Base-by-base conservation (phyloP, 805 yeast species). In the Cyberlindnera galapagoensis region DNA sequence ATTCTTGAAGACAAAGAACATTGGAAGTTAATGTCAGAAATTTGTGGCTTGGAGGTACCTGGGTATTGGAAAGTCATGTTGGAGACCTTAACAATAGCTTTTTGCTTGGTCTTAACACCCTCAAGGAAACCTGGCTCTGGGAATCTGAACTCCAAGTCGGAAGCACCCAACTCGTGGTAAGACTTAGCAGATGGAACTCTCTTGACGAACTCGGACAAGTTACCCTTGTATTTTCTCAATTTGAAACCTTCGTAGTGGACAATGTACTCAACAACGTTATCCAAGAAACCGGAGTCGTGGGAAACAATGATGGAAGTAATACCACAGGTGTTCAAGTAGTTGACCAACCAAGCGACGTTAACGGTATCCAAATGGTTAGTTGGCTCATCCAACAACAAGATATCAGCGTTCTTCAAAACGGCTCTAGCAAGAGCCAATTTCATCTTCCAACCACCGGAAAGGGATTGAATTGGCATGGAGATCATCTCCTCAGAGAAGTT, bases 381-480 rank as follows among this genome's bases (percentile, higher is more conserved):
- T 73, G 98, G 98, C 79, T 90, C 98, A 76, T 90, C 98, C 67
- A 90, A 81, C 69, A 90, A 76, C 68, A 90, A 76, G 63, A 90
- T 92, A 69, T 85, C 95, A 60, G 98, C 97, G 71, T 88, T 88
- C 78, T 84, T 85, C 71, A 90, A 80, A 60, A 90, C 97, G 62
- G 98, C 98, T 74, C 97, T 86, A 56, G 98, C 97, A 60, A 90
- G 78, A 63, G 97, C 97, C 67, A 90, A 80, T 74, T 92, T 92
- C 98, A 90, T 90, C 81, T 92, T 92, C 98, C 98, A 90, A 80
- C 98, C 98, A 81, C 98, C 98, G 61, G 98, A 92, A 56, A 92
- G 77, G 47, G 97, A 84, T 61, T 86, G 78, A 65, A 90, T 90
- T 60, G 97, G 94, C 94, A 82, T 84, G 46, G 59, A 62, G 59